Conservation (phyloP, 202 grass and related monocot species). For the Hordeum pubiflorum region DNA sequence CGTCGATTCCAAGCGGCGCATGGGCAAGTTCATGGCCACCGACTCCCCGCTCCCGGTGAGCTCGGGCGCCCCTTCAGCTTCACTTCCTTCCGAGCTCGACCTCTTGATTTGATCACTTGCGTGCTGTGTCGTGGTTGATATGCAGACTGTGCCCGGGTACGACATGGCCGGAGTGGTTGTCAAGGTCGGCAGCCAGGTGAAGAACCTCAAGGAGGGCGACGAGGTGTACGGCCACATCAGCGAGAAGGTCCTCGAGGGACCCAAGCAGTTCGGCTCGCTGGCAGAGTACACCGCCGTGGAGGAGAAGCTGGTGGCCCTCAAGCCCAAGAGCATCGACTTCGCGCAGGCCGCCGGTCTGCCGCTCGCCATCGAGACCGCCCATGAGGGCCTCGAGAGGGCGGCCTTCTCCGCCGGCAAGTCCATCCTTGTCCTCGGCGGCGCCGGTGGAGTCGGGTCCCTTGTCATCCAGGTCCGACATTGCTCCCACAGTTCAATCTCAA, state of each 20-base stretch:
- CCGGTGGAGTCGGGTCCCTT: constrained; percentile 77
- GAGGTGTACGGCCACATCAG: constrained; percentile 91
- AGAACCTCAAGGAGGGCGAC: constrained; percentile 61
- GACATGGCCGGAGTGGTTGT: constrained; percentile 76
- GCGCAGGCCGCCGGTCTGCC: constrained; percentile 53
- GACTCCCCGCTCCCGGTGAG: constrained; percentile 78
- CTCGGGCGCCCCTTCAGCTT: background rate
- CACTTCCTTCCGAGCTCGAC: background rate
- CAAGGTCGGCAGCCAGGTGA: constrained; percentile 70
- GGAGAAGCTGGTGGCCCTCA: constrained; percentile 74
- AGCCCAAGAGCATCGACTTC: constrained; percentile 71
- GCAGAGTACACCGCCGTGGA: constrained; percentile 82
- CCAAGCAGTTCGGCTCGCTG: constrained; percentile 78
- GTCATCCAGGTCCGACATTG: constrained; percentile 59
- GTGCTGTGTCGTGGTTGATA: background rate
- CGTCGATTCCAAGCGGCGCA: constrained; percentile 71
- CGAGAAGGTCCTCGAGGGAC: constrained; percentile 74
- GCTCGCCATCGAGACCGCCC: constrained; percentile 66
- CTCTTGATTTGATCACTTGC: background rate
- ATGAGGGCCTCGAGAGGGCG: constrained; percentile 51
- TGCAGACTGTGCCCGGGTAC: constrained; percentile 86
- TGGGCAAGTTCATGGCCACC: constrained; percentile 86
- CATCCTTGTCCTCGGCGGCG: constrained; percentile 73
- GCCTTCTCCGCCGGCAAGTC: constrained; percentile 62
- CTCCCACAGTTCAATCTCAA: background rate